Conservation (phyloP, 805 yeast species). For the Schwanniomyces pseudopolymorphus region DNA sequence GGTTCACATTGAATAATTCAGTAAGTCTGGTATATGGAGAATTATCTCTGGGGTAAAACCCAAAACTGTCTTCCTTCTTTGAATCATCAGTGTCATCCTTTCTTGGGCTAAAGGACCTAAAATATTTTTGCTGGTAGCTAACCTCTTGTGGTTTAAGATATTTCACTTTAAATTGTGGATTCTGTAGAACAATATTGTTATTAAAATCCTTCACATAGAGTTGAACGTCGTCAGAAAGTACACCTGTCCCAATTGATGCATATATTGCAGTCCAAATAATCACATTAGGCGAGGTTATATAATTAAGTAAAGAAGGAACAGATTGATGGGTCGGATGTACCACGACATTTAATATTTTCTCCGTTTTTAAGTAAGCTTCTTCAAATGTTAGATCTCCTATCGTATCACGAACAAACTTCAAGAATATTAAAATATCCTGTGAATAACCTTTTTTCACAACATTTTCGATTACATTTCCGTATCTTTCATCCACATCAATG, state of each 20-base stretch:
- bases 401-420: slow-evolving; percentile 71
- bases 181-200: slow-evolving; percentile 54
- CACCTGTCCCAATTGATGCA: slow-evolving; percentile 80
- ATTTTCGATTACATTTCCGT: slow-evolving; percentile 71
- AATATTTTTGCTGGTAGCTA: slow-evolving; percentile 46
- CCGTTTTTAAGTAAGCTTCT: slow-evolving; percentile 82
- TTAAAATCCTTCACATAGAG: slow-evolving; percentile 62
- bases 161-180: slow-evolving; percentile 41
- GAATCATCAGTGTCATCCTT: slow-evolving; percentile 9
- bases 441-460: slow-evolving; percentile 80
- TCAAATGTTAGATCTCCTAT: slow-evolving; percentile 89
- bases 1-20: slow-evolving; percentile 92
- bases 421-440: slow-evolving; percentile 77
- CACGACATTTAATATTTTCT: slow-evolving; percentile 76
- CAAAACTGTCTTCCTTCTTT: slow-evolving; percentile 13
- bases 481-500: slow-evolving; percentile 56
- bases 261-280: slow-evolving; percentile 86
- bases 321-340: slow-evolving; percentile 76
- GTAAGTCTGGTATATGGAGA: slow-evolving; percentile 83
- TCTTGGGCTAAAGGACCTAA: slow-evolving; percentile 18
- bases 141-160: slow-evolving; percentile 47
- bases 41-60: slow-evolving; percentile 27
- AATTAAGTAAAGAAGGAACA: slow-evolving; percentile 75
- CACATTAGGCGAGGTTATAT: slow-evolving; percentile 91
- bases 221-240: slow-evolving; percentile 53